Conservation (phyloP, 31 red algal genomes). For the Bonnemaisonia californica region DNA sequence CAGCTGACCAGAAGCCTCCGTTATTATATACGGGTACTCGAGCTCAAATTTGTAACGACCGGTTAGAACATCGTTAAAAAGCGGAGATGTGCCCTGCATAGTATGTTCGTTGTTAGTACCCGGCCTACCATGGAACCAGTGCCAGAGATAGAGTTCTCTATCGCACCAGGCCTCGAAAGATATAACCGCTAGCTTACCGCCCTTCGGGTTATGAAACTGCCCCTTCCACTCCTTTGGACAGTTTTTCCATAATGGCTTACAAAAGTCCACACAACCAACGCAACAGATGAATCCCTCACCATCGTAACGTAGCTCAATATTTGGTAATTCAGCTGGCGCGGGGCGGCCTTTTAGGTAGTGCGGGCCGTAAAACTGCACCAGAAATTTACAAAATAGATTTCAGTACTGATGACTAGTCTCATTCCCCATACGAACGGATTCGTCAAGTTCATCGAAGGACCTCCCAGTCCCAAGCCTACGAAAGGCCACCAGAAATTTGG, state of each 20-base stretch:
- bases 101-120: conserved; percentile 48
- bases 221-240: conserved; percentile 25
- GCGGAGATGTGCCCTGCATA: conserved; percentile 11
- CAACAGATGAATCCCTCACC: conserved; percentile 25
- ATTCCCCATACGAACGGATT: conserved; percentile 4
- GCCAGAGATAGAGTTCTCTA: conserved; percentile 24
- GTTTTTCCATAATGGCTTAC: conserved; percentile 33
- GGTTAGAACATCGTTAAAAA: conserved; percentile 33
- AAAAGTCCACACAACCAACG: conserved; percentile 36
- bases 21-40: not conserved
- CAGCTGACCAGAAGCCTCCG: not conserved
- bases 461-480: conserved; percentile 5
- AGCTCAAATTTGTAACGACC: not conserved
- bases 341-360: conserved; percentile 30
- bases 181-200: conserved; percentile 31
- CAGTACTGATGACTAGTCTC: conserved; percentile 7
- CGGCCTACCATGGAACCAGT: conserved; percentile 31
- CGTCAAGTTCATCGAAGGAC: conserved; percentile 45
- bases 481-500: conserved; percentile 27
- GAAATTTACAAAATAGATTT: not conserved
- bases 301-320: not conserved
- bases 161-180: conserved; percentile 31
- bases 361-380: conserved; percentile 11
- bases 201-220: conserved; percentile 12
- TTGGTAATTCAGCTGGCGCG: not conserved